Base-by-base conservation (phyloP, 164 flowering plant species). In the Buxus sempervirens region DNA sequence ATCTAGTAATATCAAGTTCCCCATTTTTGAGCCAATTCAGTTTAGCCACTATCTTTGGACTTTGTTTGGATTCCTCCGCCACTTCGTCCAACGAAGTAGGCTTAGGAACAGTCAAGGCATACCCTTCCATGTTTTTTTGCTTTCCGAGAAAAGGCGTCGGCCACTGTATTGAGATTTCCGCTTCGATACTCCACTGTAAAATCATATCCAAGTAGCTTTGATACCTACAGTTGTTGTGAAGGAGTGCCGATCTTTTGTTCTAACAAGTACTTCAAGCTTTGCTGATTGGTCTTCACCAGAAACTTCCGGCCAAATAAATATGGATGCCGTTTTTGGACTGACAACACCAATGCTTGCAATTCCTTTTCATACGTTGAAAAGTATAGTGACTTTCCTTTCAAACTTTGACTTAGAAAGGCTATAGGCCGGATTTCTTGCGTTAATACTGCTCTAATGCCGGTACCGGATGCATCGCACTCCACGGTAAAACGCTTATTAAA, bases 311-410 rank as follows among this genome's bases (percentile, higher is more conserved):
- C 26, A 0, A 20, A 0, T 0, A 64, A 12, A 9, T 71, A 71
- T 1, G 19, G 32, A 0, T 53, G n/a, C 58, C 64, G 64, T 10
- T 64, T 64, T 0, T 0, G 8, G 2, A 64, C 51, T 18, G 58
- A 63, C 5, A 57, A 22, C 23, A 57, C 38, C 60, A 0, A 57
- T 16, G 68, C 55, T 41, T 63, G 4, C 26, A 70, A n/a, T 22
- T 63, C 73, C 14, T 57, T 63, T 26, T 70, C 68, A 63, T 70
- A 70, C 18, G 60, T 58, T 6, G 73, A 70, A 1, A 55, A 45
- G 3, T 4, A 15, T 20, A 8, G 48, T 0, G 21, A 2, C 21
- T 19, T 26, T 22, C 41, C 22, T 1, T 9, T 9, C 1, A 69
- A 27, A 4, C 23, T 59, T 23, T 61, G 49, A 12, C 66, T 69